Evolutionary conservation across 768 basidiomycete species (phyloP).

Genomic region (Mycena vulgaris): DNA sequence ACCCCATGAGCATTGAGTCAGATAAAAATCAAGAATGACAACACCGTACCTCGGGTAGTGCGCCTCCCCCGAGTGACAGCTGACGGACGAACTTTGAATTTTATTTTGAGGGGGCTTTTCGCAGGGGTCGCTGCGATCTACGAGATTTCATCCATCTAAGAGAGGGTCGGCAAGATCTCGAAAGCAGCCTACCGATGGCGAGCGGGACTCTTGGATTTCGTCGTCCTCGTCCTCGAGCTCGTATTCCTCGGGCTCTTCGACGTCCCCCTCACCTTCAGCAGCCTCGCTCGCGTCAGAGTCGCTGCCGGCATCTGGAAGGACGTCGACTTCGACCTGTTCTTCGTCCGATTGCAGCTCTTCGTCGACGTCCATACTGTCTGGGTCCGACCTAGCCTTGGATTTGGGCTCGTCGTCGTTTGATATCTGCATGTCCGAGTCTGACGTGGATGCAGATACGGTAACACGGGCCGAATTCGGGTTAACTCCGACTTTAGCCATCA

Average conservation of each 20-base stretch:
- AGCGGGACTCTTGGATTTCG: slow-evolving; percentile 36
- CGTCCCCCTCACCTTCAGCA: slow-evolving; percentile 28
- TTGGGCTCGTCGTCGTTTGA: slow-evolving; percentile 23
- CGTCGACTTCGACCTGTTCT: slow-evolving; percentile 36
- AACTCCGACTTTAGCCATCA: slow-evolving; percentile 37
- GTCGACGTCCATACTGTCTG: slow-evolving; percentile 28
- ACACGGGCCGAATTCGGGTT: slow-evolving; percentile 32
- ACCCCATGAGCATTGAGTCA: neutral
- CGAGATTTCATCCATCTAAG: neutral
- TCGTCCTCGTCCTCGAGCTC: slow-evolving; percentile 40
- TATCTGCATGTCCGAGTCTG: slow-evolving; percentile 36
- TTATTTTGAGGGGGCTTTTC: slow-evolving; percentile 32
- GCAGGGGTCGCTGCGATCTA: slow-evolving; percentile 4
- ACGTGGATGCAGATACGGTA: slow-evolving; percentile 36
- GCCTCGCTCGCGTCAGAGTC: slow-evolving; percentile 35
- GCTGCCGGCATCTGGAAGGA: slow-evolving; percentile 30
- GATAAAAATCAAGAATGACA: neutral
- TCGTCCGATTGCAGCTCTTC: slow-evolving; percentile 29
- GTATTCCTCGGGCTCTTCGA: slow-evolving; percentile 37
- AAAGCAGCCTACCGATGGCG: slow-evolving; percentile 32
- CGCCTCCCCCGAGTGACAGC: slow-evolving; percentile 25
- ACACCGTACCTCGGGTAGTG: slow-evolving; percentile 25
- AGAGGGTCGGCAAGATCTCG: neutral
- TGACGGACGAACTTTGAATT: slow-evolving; percentile 32
- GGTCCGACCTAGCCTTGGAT: slow-evolving; percentile 1